These are phyloP conservation scores for Saccharomycopsis malanga DNA, from an alignment of 805 yeast genomes.

Conservation along the genomic window DNA sequence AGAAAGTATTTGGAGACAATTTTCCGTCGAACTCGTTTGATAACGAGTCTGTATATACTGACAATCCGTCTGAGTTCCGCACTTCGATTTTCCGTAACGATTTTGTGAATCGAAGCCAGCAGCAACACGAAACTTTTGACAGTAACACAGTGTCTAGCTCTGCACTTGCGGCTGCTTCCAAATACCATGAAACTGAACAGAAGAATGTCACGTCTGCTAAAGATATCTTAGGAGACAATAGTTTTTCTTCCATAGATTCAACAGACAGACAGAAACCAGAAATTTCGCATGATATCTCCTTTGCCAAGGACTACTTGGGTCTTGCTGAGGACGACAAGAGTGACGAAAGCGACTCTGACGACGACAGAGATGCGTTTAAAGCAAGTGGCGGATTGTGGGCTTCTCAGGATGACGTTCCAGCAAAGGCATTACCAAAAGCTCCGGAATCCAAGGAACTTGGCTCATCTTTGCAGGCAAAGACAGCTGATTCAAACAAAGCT, in stretches of 20 bases:
- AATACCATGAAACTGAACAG: not conserved
- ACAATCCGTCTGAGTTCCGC: slow-evolving; percentile 13
- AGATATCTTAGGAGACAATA: slow-evolving; percentile 10
- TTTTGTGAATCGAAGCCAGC: slow-evolving; percentile 15
- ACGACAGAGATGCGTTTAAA: not conserved
- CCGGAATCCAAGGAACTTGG: no score
- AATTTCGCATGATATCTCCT: not conserved
- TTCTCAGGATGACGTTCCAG: not conserved
- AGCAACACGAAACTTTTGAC: slow-evolving; percentile 14
- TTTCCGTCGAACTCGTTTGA: slow-evolving; percentile 15
- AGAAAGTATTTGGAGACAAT: slow-evolving; percentile 19
- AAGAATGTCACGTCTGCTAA: slow-evolving; percentile 4
- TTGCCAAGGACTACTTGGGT: slow-evolving; percentile 11
- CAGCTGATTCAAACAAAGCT: not conserved
- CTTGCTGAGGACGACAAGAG: slow-evolving; percentile 13
- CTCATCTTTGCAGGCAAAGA: not conserved
- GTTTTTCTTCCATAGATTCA: not conserved
- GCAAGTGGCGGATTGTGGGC: slow-evolving; percentile 10
- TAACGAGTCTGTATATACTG: slow-evolving; percentile 13
- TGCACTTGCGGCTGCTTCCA: slow-evolving; percentile 1
- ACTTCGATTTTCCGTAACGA: slow-evolving; percentile 17
- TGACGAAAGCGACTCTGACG: not conserved
- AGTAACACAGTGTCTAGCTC: not conserved
- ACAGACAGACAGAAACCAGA: not conserved
- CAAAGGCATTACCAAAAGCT: not conserved